These are phyloP conservation scores for Scheffersomyces stambukii DNA, from an alignment of 1,139 yeast species.

Conservation along the genomic window DNA sequence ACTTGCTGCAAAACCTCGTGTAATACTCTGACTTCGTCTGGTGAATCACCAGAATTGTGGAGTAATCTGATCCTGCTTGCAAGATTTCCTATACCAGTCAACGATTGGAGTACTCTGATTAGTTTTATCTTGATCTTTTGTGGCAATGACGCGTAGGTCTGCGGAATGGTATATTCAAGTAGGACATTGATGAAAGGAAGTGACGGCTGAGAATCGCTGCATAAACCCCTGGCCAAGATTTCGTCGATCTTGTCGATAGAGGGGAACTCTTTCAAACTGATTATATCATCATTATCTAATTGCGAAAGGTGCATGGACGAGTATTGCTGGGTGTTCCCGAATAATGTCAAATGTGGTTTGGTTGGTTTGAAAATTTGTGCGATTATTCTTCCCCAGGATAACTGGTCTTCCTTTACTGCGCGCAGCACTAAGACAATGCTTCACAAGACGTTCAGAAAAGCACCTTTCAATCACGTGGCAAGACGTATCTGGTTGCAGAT, in stretches of 20 bases:
- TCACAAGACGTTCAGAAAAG: no score
- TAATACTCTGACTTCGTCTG: constrained; percentile 2
- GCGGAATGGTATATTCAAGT: constrained; percentile 30
- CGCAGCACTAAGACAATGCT: no score
- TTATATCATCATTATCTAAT: constrained; percentile 10
- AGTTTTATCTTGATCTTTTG: constrained; percentile 9
- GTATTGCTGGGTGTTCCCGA: no score
- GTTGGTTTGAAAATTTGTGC: no score
- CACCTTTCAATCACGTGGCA: no score
- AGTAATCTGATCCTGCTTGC: constrained; percentile 14
- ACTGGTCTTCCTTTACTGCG: no score
- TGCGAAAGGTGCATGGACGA: no score
- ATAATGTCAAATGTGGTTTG: no score
- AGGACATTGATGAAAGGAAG: constrained; percentile 19
- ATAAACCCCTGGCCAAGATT: constrained; percentile 9
- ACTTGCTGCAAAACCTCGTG: constrained; percentile 12
- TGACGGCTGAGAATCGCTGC: constrained; percentile 5
- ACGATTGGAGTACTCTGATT: constrained; percentile 15
- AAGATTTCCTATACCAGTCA: constrained; percentile 29
- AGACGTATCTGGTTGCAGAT: no score
- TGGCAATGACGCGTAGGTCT: constrained; percentile 15
- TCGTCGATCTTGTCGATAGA: constrained; percentile 11
- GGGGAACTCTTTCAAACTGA: constrained; percentile 20
- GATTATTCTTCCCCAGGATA: no score
- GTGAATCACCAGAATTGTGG: constrained; percentile 2